A percentile compares a stretch with the other conserved stretches of the same genome.
Evolutionary conservation across 345 rosid genomes (phyloP).

Genomic region (Boechera divaricarpa): DNA sequence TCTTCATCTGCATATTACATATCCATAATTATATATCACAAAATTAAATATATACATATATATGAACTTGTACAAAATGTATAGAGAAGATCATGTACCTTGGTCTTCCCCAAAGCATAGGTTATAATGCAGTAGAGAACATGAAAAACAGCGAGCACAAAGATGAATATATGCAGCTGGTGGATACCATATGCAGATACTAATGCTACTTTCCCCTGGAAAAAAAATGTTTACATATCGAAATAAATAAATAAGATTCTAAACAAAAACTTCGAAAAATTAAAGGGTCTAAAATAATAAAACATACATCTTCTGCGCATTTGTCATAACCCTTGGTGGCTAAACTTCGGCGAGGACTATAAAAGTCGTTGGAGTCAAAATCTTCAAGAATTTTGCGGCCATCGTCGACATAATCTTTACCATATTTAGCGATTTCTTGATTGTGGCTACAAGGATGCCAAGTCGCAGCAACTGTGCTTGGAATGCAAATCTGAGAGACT

Average conservation of each 20-base stretch:
- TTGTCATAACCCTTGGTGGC: conserved; percentile 48
- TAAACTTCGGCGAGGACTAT: conserved; percentile 55
- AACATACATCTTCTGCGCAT: conserved; percentile 52
- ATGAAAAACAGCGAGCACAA: conserved; percentile 71
- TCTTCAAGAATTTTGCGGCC: conserved; percentile 56
- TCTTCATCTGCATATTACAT: conserved; percentile 69
- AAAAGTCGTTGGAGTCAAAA: conserved; percentile 32
- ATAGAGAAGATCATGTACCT: conserved; percentile 51
- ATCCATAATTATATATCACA: conserved; percentile 8
- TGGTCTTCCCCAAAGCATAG: conserved; percentile 67
- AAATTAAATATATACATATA: not conserved
- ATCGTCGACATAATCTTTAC: conserved; percentile 24
- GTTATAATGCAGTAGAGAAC: conserved; percentile 67
- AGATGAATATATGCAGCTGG: conserved; percentile 83
- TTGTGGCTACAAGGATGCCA: conserved; percentile 71
- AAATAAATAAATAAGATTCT: not conserved
- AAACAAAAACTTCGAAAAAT: not conserved
- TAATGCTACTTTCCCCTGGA: conserved; percentile 73
- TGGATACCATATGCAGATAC: conserved; percentile 78
- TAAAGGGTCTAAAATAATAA: not conserved
- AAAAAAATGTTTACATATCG: not conserved
- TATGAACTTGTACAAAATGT: not conserved
- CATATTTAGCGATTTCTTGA: not conserved
- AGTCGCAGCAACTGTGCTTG: conserved; percentile 48
- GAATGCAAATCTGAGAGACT: conserved; percentile 63